Conservation (phyloP, 2,329 filamentous ascomycete genomes). For the Nectriaceae sp. region DNA sequence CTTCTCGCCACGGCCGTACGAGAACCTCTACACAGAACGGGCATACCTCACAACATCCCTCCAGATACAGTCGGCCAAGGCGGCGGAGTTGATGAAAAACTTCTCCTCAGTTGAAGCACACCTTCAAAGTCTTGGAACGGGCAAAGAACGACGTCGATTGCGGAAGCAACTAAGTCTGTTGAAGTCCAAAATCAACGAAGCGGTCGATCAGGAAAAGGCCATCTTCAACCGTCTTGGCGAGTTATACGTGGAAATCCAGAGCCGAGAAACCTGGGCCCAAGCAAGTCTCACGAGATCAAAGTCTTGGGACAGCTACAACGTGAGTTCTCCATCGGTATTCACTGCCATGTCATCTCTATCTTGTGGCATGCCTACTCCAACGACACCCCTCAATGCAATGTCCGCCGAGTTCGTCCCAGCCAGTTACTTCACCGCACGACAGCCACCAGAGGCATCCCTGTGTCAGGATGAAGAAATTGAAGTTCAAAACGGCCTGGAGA, state of each 20-base stretch:
- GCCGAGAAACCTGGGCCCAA: conserved; percentile 41
- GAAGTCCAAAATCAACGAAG: conserved; percentile 44
- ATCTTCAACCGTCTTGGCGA: conserved; percentile 51
- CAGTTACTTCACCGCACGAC: conserved; percentile 17
- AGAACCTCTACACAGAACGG: conserved; percentile 47
- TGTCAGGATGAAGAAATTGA: conserved; percentile 2
- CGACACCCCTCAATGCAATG: conserved; percentile 28
- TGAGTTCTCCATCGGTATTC: conserved; percentile 13
- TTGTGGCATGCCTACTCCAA: conserved; percentile 13
- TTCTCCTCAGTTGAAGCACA: conserved; percentile 40
- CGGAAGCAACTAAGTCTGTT: conserved; percentile 46
- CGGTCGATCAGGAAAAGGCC: conserved; percentile 47
- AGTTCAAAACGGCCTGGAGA: conserved; percentile 17
- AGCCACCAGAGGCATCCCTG: conserved; percentile 2
- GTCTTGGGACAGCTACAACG: conserved; percentile 11
- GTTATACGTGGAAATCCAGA: conserved; percentile 50
- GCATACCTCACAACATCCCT: conserved; percentile 47
- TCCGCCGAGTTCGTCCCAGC: conserved; percentile 37
- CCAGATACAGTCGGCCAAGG: conserved; percentile 40
- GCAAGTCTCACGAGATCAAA: conserved; percentile 27
- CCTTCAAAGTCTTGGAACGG: conserved; percentile 23
- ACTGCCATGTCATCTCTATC: conserved; percentile 12
- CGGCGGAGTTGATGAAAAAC: conserved; percentile 39
- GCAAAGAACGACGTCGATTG: conserved; percentile 33
- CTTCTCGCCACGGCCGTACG: conserved; percentile 41